Evolutionary conservation across 2,329 filamentous ascomycete genomes (phyloP).

Genomic region (Massarina eburnea): DNA sequence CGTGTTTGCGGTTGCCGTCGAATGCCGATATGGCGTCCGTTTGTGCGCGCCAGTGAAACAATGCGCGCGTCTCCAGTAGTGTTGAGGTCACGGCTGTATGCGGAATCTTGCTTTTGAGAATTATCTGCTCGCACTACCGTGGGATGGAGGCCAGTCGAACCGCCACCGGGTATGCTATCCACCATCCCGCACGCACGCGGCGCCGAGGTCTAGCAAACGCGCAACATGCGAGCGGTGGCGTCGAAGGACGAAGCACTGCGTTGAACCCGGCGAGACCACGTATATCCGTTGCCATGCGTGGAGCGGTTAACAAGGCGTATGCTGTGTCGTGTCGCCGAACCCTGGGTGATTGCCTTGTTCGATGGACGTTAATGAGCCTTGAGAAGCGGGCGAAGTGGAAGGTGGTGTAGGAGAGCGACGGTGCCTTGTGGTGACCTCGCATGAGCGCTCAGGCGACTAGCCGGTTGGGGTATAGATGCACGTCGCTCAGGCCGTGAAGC

Average conservation of each 20-base stretch:
- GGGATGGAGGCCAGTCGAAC: neutral
- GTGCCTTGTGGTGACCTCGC: constrained; percentile 20
- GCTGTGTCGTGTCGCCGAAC: constrained; percentile 1
- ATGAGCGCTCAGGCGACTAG: constrained; percentile 15
- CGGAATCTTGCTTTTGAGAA: constrained; percentile 22
- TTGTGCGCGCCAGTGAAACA: constrained; percentile 30
- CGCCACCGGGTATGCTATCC: constrained; percentile 1
- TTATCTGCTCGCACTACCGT: constrained; percentile 13
- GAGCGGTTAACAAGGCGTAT: neutral
- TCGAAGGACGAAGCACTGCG: constrained; percentile 11
- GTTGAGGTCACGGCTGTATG: constrained; percentile 21
- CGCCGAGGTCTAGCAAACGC: constrained; percentile 2
- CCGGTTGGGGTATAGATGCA: constrained; percentile 16
- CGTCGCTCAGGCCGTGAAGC: constrained; percentile 5
- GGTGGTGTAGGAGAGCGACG: constrained; percentile 12
- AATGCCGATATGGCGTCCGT: constrained; percentile 10
- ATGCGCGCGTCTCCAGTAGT: constrained; percentile 19
- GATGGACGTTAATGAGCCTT: constrained; percentile 10
- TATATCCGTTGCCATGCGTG: constrained; percentile 4
- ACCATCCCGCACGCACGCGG: constrained; percentile 3
- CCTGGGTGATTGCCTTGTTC: constrained; percentile 15
- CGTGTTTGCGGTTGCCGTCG: constrained; percentile 3
- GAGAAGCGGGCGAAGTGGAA: constrained; percentile 7
- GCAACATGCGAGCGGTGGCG: constrained; percentile 7
- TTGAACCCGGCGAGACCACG: constrained; percentile 3